Evolutionary conservation across 2,329 filamentous ascomycete species (phyloP).

Genomic region (Colletotrichum sp.): DNA sequence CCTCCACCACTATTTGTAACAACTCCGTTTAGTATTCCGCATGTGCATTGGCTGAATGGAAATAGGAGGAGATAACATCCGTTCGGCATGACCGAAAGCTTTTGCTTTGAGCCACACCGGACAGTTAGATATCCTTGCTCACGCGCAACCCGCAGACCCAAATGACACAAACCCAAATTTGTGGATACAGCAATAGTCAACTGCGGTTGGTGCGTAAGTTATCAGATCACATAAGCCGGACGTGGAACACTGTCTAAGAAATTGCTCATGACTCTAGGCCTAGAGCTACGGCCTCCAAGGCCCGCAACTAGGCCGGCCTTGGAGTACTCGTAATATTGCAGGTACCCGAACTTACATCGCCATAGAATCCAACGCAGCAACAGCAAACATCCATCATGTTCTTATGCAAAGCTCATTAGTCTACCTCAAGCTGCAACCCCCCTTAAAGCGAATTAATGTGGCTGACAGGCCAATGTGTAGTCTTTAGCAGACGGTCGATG

Average conservation of each 20-base stretch:
- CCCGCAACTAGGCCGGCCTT: neutral
- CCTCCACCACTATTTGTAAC: neutral
- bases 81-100: neutral
- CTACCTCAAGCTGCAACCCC: neutral
- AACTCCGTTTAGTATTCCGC: rapidly evolving
- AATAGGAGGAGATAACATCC: neutral
- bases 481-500: neutral
- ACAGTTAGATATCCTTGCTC: neutral
- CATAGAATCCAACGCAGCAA: neutral
- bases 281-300: neutral
- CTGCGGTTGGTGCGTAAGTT: neutral
- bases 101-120: neutral
- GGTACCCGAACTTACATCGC: neutral
- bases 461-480: neutral
- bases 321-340: neutral
- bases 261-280: neutral
- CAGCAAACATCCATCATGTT: neutral
- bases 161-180: neutral
- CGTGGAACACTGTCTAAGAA: neutral
- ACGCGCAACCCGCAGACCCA: neutral
- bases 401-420: neutral
- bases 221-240: neutral
- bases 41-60: neutral
- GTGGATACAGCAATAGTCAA: neutral
- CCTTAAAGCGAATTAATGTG: neutral